Conservation (phyloP, 2,329 filamentous ascomycete genomes). For the Alternaria gansuensis region DNA sequence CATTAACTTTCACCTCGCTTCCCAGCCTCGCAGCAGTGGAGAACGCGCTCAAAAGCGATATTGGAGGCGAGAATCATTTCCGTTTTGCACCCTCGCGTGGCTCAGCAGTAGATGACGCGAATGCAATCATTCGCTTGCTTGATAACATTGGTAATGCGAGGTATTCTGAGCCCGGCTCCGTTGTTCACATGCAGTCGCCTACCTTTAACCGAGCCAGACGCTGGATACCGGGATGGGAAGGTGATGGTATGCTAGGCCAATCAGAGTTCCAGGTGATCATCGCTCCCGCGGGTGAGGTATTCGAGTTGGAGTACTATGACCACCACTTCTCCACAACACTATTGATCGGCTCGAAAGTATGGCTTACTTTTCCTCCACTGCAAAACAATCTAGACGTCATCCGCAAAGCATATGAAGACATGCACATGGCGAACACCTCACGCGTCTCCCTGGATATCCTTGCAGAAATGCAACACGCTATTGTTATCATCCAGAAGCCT, state of each 20-base stretch:
- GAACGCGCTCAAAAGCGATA: constrained; percentile 14
- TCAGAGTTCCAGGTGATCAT: constrained; percentile 14
- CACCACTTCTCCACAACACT: constrained; percentile 19
- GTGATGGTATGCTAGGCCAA: constrained; percentile 16
- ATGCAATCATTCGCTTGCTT: constrained; percentile 16
- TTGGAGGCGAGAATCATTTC: constrained; percentile 17
- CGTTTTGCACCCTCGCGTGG: constrained; percentile 16
- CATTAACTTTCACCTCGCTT: constrained; percentile 6
- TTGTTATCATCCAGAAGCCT: constrained; percentile 26
- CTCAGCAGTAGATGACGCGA: constrained; percentile 12
- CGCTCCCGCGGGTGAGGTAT: constrained; percentile 17
- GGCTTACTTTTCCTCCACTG: constrained; percentile 18
- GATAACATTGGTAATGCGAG: constrained; percentile 17
- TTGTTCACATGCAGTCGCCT: constrained; percentile 23
- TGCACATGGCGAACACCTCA: not conserved
- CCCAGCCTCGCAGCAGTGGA: constrained; percentile 8
- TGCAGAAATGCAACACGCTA: constrained; percentile 16
- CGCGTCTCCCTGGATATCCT: not conserved
- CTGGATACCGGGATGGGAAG: constrained; percentile 8
- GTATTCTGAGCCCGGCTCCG: constrained; percentile 17
- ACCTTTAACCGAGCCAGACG: constrained; percentile 12
- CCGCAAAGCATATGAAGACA: constrained; percentile 3
- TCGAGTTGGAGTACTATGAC: constrained; percentile 21
- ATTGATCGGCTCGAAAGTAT: constrained; percentile 23
- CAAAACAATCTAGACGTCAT: constrained; percentile 8